Evolutionary conservation across 2,329 filamentous ascomycete genomes (phyloP).

Genomic region (Cercospora sp.): DNA sequence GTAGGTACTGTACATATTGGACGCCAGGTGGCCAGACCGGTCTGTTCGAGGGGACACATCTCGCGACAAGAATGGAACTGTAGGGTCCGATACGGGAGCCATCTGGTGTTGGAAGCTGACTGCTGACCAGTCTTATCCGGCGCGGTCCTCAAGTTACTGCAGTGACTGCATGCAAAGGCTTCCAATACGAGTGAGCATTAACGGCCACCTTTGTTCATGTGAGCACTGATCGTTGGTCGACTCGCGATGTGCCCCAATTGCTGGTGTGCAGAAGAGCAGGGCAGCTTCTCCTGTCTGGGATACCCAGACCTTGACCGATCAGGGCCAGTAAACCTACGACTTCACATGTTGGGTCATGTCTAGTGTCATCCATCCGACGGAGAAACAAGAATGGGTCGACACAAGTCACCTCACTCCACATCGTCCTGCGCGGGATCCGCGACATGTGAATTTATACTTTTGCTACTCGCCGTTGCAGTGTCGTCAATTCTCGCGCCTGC

Average conservation of each 20-base stretch:
- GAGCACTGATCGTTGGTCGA: neutral
- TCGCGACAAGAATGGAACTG: neutral
- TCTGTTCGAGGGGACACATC: neutral
- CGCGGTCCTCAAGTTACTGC: neutral
- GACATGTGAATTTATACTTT: neutral
- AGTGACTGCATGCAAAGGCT: neutral
- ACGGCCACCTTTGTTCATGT: neutral
- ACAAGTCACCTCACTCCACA: neutral
- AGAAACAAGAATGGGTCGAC: neutral
- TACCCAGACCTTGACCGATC: neutral
- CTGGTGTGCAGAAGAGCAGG: neutral
- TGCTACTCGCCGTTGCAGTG: neutral
- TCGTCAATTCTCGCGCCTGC: neutral
- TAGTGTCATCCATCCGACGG: neutral
- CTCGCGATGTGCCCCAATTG: neutral
- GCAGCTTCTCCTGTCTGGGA: conserved; percentile 1
- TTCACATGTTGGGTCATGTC: neutral
- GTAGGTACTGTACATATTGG: neutral
- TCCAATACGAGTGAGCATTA: neutral
- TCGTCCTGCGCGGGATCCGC: neutral
- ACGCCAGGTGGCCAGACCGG: neutral
- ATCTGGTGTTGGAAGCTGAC: neutral
- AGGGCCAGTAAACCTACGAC: neutral
- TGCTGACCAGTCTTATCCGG: neutral
- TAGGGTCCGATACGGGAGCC: neutral